Percentiles rank a stretch among this genome's conserved stretches.
Evolutionary conservation across 805 yeast genomes (phyloP).

Genomic region (Cyberlindnera maritima): DNA sequence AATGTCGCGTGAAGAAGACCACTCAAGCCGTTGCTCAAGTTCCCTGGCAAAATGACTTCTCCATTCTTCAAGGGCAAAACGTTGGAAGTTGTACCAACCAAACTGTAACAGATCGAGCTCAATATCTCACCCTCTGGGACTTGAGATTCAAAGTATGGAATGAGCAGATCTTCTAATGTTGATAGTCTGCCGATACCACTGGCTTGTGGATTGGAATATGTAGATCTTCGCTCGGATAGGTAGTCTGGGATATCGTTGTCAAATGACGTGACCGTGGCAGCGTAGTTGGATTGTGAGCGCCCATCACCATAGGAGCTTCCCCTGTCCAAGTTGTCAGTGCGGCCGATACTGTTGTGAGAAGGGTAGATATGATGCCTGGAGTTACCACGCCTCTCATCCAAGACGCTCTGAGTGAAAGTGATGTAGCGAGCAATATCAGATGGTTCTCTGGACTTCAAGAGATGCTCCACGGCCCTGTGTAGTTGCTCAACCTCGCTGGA

Average conservation of each 20-base stretch:
- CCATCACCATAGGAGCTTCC: slow-evolving; percentile 8
- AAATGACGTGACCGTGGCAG: slow-evolving; percentile 35
- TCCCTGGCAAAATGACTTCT: slow-evolving; percentile 43
- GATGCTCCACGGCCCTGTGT: slow-evolving; percentile 9
- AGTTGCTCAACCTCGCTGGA: slow-evolving; percentile 3
- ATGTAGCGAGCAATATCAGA: slow-evolving; percentile 12
- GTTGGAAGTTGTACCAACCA: slow-evolving; percentile 62
- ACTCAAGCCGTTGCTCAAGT: slow-evolving; percentile 53
- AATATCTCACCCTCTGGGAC: slow-evolving; percentile 42
- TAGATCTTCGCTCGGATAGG: slow-evolving; percentile 36
- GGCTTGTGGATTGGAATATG: slow-evolving; percentile 26
- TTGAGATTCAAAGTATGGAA: slow-evolving; percentile 34
- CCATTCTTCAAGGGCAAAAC: slow-evolving; percentile 43
- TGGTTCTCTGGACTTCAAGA: slow-evolving; percentile 7
- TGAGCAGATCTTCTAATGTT: slow-evolving; percentile 30
- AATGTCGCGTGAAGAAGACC: slow-evolving; percentile 53
- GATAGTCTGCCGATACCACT: slow-evolving; percentile 11
- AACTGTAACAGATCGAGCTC: slow-evolving; percentile 47
- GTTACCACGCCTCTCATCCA: not conserved
- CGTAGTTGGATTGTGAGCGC: slow-evolving; percentile 12
- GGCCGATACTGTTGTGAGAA: not conserved
- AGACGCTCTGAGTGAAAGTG: not conserved
- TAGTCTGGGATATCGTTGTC: slow-evolving; percentile 35
- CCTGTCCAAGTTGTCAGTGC: not conserved
- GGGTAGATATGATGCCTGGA: not conserved